A percentile compares a stretch with the other conserved stretches of the same genome.
phyloP scores from a whole-genome alignment of 805 yeast species.

The Groenewaldozyma tartarivorans region DNA sequence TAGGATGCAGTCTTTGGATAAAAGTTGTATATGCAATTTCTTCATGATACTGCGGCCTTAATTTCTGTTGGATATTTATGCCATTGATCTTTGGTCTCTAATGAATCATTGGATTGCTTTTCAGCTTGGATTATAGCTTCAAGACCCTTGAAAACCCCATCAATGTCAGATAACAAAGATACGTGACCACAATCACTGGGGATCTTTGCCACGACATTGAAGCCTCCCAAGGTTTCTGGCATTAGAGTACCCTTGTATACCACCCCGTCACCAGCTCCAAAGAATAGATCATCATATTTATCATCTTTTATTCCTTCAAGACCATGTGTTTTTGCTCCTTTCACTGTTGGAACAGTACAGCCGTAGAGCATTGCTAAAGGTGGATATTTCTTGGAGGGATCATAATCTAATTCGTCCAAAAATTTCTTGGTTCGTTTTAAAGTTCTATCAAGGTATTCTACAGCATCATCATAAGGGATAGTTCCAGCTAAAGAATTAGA shows the following conservation, averaged over 20 bases:
- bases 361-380: constrained; percentile 81
- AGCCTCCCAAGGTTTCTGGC: constrained; percentile 60
- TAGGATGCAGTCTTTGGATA: constrained; percentile 79
- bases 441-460: constrained; percentile 53
- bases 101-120: constrained; percentile 2
- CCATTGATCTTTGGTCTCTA: no score
- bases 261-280: constrained; percentile 93
- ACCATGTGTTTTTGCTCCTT: constrained; percentile 63
- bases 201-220: constrained; percentile 58
- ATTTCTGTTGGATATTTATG: no score
- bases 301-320: constrained; percentile 58
- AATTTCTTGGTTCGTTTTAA: constrained; percentile 51
- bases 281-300: constrained; percentile 63
- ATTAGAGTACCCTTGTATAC: constrained; percentile 73
- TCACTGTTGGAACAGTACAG: constrained; percentile 71
- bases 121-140: constrained; percentile 44
- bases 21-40: constrained; percentile 50
- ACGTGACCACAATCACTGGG: constrained; percentile 68
- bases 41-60: no score
- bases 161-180: constrained; percentile 63
- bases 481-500: no score
- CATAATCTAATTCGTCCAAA: constrained; percentile 45
- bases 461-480: constrained; percentile 41
- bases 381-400: constrained; percentile 52
- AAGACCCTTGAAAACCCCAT: constrained; percentile 63